Base-by-base conservation (phyloP, 1,284 basidiomycete genomes). In the Apiotrichum brassicae region DNA sequence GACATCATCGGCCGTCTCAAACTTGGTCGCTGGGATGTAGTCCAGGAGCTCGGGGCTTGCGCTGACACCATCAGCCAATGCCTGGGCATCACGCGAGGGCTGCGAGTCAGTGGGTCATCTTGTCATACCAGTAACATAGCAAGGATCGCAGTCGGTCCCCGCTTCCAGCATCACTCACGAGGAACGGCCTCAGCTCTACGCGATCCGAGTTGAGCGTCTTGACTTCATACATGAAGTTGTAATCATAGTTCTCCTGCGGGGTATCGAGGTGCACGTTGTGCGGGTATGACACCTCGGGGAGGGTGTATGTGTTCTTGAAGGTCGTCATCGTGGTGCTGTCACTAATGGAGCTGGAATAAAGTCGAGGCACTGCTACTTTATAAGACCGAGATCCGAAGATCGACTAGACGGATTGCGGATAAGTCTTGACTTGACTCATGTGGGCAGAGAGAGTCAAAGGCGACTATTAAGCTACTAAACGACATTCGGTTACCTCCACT, bases 221-320 rank as follows among this genome's bases (percentile, higher is more conserved):
- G 34, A 66, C 61, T 4, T 53, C 51, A 46, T 66, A 67, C 18
- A 63, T 58, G 44, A 60, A 73, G 62, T 73, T 72, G 49, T 62
- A 59, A 56, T 73, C 71, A 47, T 73, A 73, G 18, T 62, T 56
- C 26, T 65, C 65, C 2, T 54, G 49, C 7, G 61, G 60, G 6
- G 70, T 71, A 20, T 61, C 39, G 23, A 55, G 52, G 43, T 67
- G 60, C 16, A 57, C 44, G 32, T 65, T 62, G 33, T 13, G 12
- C 33, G 33, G 33, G 33, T 30, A 18, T 11, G 13, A 13, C 33
- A n/a, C 33, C n/a, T 13, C 28, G 28, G 33, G 33, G 12, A 7
- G 13, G 3, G 12, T 34, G 33, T n/a, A 34, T 14, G 33, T 34
- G n/a, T 34, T 34, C n/a, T 34, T 34, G 33, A 34, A 34, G 7